Evolutionary conservation across 1,139 yeast species (phyloP).

Genomic region (Pichia sp.): DNA sequence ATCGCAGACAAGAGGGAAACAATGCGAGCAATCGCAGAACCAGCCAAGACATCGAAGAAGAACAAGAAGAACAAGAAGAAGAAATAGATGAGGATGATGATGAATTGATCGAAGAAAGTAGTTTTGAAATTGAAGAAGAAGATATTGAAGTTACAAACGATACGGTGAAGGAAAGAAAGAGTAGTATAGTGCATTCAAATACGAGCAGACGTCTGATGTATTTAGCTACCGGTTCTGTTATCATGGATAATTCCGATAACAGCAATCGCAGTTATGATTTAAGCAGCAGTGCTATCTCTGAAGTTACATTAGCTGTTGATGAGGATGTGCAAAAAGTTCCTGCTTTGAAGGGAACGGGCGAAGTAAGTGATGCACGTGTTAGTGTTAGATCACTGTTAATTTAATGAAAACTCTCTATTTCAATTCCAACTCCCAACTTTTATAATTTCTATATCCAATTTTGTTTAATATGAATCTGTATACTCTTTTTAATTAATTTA

Average conservation of each 20-base stretch:
- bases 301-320: neutral
- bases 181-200: neutral
- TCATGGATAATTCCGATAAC: neutral
- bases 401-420: neutral
- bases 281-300: neutral
- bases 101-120: neutral
- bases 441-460: too few relatives aligned
- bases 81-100: neutral
- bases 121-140: neutral
- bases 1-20: conserved; percentile 13
- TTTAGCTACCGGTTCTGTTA: neutral
- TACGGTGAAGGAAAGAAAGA: neutral
- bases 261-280: neutral
- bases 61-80: conserved; percentile 11
- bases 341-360: neutral
- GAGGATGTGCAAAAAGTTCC: neutral
- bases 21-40: conserved; percentile 18
- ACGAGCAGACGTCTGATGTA: neutral
- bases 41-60: neutral
- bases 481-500: too few relatives aligned
- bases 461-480: too few relatives aligned
- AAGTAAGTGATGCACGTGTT: neutral
- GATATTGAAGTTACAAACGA: neutral
- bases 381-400: neutral
- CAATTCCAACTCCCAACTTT: too few relatives aligned